Percentiles rank a stretch among this genome's conserved stretches.
Conservation (phyloP, 768 basidiomycete species). For the Sarcodon sp. region DNA sequence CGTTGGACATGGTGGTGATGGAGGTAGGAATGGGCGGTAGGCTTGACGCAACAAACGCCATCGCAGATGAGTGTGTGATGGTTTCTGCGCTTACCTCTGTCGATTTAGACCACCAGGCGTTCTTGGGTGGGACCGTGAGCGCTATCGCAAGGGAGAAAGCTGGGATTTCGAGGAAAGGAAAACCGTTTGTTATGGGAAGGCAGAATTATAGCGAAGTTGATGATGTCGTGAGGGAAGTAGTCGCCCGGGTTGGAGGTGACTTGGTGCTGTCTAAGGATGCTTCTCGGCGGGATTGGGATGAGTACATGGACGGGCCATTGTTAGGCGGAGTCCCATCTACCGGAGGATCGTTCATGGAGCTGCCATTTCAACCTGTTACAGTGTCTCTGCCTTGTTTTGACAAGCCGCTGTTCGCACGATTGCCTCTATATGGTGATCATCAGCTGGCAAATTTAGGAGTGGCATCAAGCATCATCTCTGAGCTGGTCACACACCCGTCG, state of each 20-base stretch:
- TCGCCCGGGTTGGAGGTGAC: conserved; percentile 28
- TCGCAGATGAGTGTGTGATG: conserved; percentile 55
- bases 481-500: conserved; percentile 31
- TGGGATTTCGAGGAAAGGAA: conserved; percentile 54
- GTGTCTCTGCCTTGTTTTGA: conserved; percentile 39
- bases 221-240: conserved; percentile 26
- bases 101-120: conserved; percentile 87
- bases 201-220: conserved; percentile 44
- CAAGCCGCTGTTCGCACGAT: conserved; percentile 24
- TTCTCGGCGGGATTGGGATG: conserved; percentile 19
- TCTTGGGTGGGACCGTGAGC: conserved; percentile 66
- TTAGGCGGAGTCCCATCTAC: conserved; percentile 26
- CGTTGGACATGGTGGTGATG: conserved; percentile 73
- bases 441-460: conserved; percentile 40
- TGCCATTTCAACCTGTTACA: conserved; percentile 19
- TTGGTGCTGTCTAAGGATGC: conserved; percentile 19
- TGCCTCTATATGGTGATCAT: conserved; percentile 72
- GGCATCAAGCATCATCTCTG: conserved; percentile 74
- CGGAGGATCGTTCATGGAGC: conserved; percentile 10
- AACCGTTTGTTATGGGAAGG: conserved; percentile 52
- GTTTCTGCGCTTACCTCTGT: conserved; percentile 79
- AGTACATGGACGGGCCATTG: conserved; percentile 19
- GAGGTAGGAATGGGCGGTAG: conserved; percentile 96
- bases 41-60: conserved; percentile 86
- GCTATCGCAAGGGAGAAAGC: conserved; percentile 79